A percentile compares a stretch with the other conserved stretches of the same genome.
These are phyloP conservation scores for Cladosporium phlei DNA, from an alignment of 2,329 filamentous ascomycete genomes.

Conservation along the genomic window DNA sequence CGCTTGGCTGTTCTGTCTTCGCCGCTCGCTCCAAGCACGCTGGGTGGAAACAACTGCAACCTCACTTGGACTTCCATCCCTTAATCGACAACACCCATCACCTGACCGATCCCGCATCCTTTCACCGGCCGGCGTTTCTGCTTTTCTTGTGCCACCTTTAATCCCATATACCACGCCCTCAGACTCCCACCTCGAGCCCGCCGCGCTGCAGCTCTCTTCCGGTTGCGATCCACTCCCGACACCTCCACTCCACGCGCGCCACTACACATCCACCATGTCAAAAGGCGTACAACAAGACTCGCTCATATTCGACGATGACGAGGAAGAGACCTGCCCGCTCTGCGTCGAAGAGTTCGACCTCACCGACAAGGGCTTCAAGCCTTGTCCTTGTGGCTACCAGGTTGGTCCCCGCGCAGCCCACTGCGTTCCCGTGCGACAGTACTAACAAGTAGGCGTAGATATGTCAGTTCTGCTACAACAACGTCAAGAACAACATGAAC, in stretches of 20 bases:
- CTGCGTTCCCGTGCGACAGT: constrained; percentile 1
- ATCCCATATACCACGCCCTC: not conserved
- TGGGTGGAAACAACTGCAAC: no score
- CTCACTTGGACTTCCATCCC: constrained; percentile 12
- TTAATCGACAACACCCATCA: constrained; percentile 10
- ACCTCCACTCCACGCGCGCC: constrained; percentile 2
- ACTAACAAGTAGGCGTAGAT: constrained; percentile 55
- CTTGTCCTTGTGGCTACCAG: constrained; percentile 97
- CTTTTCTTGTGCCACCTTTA: constrained; percentile 7
- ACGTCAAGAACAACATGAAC: constrained; percentile 97
- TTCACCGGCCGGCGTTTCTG: constrained; percentile 13
- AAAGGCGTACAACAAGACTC: constrained; percentile 45
- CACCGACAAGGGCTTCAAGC: constrained; percentile 92
- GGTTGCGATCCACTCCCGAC: constrained; percentile 6
- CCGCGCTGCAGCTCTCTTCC: constrained; percentile 7
- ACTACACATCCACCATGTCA: constrained; percentile 37
- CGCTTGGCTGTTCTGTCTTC: no score
- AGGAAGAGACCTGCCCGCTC: constrained; percentile 68
- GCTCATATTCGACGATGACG: constrained; percentile 51
- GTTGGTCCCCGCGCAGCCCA: constrained; percentile 47
- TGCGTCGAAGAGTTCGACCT: constrained; percentile 99
- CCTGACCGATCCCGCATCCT: constrained; percentile 6
- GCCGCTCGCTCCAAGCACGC: no score
- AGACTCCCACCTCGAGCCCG: not conserved
- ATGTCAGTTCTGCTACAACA: constrained; percentile 99